Base-by-base conservation (phyloP, 306 rosid species). In the Sicyos edulis region DNA sequence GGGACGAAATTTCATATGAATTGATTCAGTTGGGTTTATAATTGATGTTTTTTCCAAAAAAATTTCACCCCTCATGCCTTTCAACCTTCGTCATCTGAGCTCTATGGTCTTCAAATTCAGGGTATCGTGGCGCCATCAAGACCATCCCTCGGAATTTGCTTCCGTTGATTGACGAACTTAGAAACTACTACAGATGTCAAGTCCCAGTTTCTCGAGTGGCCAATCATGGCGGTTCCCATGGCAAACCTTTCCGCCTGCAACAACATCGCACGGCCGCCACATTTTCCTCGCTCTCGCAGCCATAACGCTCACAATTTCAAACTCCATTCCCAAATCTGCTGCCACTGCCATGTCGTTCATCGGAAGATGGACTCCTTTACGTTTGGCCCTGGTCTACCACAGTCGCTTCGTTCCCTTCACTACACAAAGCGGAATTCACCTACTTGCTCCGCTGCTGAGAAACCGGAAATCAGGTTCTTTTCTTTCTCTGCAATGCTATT, bases 391-490 rank as follows among this genome's bases (percentile, higher is more conserved):
- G 58, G 21, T 40, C 54, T 52, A 20, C 8, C 75, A 10, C 65
- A 54, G 21, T 26, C 79, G 34, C 73, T 68, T 40, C 82, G 12
- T 37, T 4, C 66, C 51, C 62, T 21, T 4, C 73, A 45, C 6
- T 15, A 4, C 65, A 29, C 73, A 15, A 78, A 75, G 51, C 73
- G 71, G 56, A 49, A 61, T 37, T 68, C 74, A 66, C 70, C 80
- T 40, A 69, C 70, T 17, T 85, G 91, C 78, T 88, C 84, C 49
- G 91, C 98, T 74, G 54, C 96, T 50, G 87, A 90, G 51, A 88
- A 93, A 71, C 89, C 95, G n/a, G 85, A 88, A 75, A 77, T 82
- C 65, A 93, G 98, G 96, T 90, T 61, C 74, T 78, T 10, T 77
- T 60, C 20, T 69, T 34, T 71, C 58, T 22, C 14, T 24, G 34